Base-by-base conservation (phyloP, 73 alveolate species). In the Blepharisma stoltei region DNA sequence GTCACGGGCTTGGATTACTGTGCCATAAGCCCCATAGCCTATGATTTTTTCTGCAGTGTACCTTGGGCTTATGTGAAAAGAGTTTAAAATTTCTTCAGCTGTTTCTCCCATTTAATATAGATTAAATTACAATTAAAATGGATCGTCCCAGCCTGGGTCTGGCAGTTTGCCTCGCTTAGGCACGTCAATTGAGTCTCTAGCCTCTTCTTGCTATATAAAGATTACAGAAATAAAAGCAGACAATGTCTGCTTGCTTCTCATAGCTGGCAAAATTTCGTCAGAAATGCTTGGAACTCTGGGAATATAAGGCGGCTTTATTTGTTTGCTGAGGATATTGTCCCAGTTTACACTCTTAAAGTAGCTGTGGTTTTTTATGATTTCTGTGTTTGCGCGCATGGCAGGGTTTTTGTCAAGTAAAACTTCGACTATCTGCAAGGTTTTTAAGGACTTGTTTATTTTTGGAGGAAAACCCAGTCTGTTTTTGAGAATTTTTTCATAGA, bases 401-500 rank as follows among this genome's bases (percentile, higher is more conserved):
- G 79, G 79, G 38, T 69, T 69, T 1, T 18, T 23, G 38, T 69
- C 79, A 43, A 69, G 79, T 5, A 69, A 9, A 14, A 14, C n/a
- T 46, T 69, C 65, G 14, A 69, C 5, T 8, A 69, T 44, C 4
- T 71, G 79, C 5, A 14, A 14, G 25, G 54, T 9, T 44, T 21
- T 9, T 32, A 32, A 32, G 14, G 55, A 1, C 14, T 53, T 69
- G 3, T 32, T 32, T 32, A 32, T 32, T 32, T 32, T 32, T 32
- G 86, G 66, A 11, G 86, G 86, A 49, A 67, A 78, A 5, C 60
- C 66, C 38, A 78, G 66, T 6, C 48, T 38, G 20, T 68, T 68
- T 45, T 78, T 60, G 50, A 65, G 54, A 37, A 78, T 68, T 78
- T 78, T 71, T 18, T 78, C 78, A 49, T 78, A 78, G 20, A 78